phyloP scores from a whole-genome alignment of 2,329 filamentous ascomycete genomes.

The Arthrobotrys iridis region DNA sequence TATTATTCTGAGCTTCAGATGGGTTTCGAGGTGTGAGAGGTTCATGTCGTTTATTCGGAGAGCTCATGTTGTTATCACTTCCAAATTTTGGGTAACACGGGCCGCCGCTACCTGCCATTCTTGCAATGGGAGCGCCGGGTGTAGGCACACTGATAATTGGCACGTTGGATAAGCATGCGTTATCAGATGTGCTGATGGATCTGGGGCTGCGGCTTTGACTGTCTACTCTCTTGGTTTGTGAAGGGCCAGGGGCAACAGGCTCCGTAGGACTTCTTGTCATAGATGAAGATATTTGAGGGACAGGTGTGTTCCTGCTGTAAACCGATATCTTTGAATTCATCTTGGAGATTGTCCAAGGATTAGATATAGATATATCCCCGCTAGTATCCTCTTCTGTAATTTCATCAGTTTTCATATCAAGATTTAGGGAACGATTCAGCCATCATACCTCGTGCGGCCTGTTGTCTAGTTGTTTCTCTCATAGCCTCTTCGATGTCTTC shows the following conservation, averaged over 20 bases:
- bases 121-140: slow-evolving; percentile 21
- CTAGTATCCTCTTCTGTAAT: slow-evolving; percentile 8
- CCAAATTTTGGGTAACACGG: slow-evolving; percentile 35
- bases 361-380: slow-evolving; percentile 27
- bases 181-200: background rate
- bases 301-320: background rate
- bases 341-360: slow-evolving; percentile 52
- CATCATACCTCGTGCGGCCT: slow-evolving; percentile 10
- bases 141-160: background rate
- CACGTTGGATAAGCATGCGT: background rate
- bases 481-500: slow-evolving; percentile 37
- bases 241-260: background rate
- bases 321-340: slow-evolving; percentile 33
- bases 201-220: background rate
- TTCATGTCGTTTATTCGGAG: background rate
- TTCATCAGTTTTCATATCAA: background rate
- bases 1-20: background rate
- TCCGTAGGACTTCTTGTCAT: background rate
- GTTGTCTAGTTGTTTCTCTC: background rate
- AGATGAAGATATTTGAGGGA: background rate
- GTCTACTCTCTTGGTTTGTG: background rate
- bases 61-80: slow-evolving; percentile 10
- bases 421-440: background rate
- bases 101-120: slow-evolving; percentile 1
- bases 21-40: background rate